A percentile compares a stretch with the other conserved stretches of the same genome.
phyloP scores from a whole-genome alignment of 768 basidiomycete species.

The Phallus indusiatus region DNA sequence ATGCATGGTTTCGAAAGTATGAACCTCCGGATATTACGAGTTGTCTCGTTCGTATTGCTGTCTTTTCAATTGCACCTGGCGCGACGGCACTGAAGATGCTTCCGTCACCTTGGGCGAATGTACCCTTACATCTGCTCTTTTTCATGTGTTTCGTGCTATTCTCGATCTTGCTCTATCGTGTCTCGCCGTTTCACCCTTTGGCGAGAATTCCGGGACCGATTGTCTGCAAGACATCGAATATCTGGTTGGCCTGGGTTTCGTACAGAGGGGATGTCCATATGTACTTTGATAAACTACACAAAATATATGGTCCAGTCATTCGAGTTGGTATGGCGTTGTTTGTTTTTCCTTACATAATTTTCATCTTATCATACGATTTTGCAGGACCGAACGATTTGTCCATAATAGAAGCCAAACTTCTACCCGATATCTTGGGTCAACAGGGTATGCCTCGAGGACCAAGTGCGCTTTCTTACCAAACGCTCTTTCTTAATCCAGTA shows the following conservation, averaged over 20 bases:
- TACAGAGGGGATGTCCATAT: conserved; percentile 15
- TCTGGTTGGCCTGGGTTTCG: conserved; percentile 17
- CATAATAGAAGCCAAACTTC: conserved; percentile 9
- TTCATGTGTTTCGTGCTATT: not conserved
- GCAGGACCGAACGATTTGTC: conserved; percentile 32
- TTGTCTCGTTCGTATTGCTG: not conserved
- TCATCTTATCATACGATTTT: not conserved
- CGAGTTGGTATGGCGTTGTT: conserved; percentile 20
- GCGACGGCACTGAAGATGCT: not conserved
- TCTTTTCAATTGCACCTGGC: not conserved
- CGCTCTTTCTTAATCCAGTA: too few relatives aligned
- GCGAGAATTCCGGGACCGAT: conserved; percentile 28
- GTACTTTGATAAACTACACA: conserved; percentile 19
- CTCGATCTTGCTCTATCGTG: conserved; percentile 26
- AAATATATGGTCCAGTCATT: conserved; percentile 23
- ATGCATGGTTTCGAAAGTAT: not conserved
- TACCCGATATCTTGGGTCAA: not conserved
- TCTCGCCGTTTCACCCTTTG: conserved; percentile 30
- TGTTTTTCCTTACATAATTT: not conserved
- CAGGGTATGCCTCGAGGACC: not conserved
- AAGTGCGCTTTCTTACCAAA: not conserved
- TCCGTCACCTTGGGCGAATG: not conserved
- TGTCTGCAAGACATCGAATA: conserved; percentile 22
- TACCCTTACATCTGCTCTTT: conserved; percentile 8
- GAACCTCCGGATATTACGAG: not conserved